These are phyloP conservation scores for Chimonanthus salicifolius DNA, from an alignment of 164 flowering plant genomes.

Conservation along the genomic window DNA sequence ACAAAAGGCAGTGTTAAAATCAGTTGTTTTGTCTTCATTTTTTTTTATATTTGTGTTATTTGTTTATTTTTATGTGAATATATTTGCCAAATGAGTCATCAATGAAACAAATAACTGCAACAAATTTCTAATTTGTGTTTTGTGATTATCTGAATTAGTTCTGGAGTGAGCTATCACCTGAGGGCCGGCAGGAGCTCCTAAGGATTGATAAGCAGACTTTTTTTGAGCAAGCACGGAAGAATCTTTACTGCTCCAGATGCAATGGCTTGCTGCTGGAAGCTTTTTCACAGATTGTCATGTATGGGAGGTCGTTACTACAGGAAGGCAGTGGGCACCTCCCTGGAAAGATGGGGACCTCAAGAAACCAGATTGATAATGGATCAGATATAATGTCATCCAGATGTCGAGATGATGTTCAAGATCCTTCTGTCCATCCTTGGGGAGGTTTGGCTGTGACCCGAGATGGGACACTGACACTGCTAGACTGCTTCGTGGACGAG, in stretches of 20 bases:
- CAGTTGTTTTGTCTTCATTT: neutral
- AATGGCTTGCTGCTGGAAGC: conserved; percentile 93
- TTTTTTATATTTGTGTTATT: neutral
- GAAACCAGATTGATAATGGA: conserved; percentile 30
- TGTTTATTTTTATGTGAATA: neutral
- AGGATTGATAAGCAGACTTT: conserved; percentile 82
- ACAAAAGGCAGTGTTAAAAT: too few relatives aligned
- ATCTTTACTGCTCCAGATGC: conserved; percentile 96
- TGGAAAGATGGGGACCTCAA: conserved; percentile 24
- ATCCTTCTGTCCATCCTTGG: conserved; percentile 95
- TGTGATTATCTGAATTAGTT: conserved; percentile 39
- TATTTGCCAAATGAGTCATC: neutral
- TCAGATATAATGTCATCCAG: conserved; percentile 11
- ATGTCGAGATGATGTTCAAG: conserved; percentile 64
- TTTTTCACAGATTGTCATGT: conserved; percentile 82
- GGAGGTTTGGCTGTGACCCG: conserved; percentile 87
- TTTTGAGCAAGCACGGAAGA: conserved; percentile 95
- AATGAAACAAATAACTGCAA: neutral
- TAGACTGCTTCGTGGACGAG: conserved; percentile 70
- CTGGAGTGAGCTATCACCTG: conserved; percentile 80
- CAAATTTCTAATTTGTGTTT: neutral
- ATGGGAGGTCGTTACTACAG: conserved; percentile 81
- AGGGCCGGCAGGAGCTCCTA: conserved; percentile 70
- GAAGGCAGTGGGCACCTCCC: conserved; percentile 40
- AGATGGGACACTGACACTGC: conserved; percentile 80